Percentiles rank a stretch among this genome's conserved stretches.
phyloP scores from a whole-genome alignment of 208 protist species.

The Vickermania ingenoplastis region DNA sequence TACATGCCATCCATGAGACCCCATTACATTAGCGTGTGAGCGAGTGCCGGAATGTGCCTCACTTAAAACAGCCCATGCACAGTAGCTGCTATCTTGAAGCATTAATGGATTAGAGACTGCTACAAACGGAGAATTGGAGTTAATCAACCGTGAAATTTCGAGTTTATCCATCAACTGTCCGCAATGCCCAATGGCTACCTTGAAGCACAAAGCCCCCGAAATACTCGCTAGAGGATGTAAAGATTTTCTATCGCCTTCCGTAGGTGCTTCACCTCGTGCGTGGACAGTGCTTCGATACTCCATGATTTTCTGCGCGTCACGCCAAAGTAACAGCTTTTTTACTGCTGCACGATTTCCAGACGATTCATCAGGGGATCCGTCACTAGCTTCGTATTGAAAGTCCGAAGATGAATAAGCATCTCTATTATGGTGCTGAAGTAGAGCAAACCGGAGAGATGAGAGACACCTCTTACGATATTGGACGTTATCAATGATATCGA shows the following conservation, averaged over 20 bases:
- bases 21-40: constrained; percentile 17
- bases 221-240: not conserved
- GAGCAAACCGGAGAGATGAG: not conserved
- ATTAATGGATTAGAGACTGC: constrained; percentile 11
- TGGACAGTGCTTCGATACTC: not conserved
- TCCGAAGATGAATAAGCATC: not conserved
- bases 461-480: not conserved
- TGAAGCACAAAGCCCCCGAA: not conserved
- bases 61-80: constrained; percentile 14
- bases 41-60: constrained; percentile 16
- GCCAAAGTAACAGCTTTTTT: not conserved
- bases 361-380: not conserved
- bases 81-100: constrained; percentile 10
- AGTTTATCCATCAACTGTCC: not conserved
- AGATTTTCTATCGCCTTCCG: not conserved
- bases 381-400: not conserved
- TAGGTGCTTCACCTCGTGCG: not conserved
- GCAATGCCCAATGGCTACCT: not conserved
- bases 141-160: not conserved
- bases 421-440: constrained; percentile 2
- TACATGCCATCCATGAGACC: constrained; percentile 19
- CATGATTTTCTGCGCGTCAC: not conserved
- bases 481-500: constrained; percentile 6
- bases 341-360: not conserved
- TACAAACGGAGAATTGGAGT: not conserved